A percentile compares a stretch with the other conserved stretches of the same genome.
Conservation (phyloP, 1,284 basidiomycete species). For the Irpex sp. region DNA sequence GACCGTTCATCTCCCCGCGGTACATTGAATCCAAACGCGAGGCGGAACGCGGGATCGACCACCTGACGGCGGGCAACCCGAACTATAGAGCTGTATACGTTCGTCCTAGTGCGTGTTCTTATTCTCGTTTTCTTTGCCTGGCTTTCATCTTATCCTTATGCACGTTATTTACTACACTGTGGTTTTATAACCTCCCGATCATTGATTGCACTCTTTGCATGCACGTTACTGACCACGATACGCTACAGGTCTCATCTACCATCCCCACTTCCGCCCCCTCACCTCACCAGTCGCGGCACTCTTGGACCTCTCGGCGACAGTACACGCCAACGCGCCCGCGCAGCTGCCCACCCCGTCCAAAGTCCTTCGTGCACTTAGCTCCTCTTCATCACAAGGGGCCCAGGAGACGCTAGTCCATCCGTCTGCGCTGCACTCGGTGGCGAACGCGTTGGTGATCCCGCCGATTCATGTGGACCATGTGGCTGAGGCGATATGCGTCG, state of each 20-base stretch:
- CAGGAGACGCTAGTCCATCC: slow-evolving; percentile 25
- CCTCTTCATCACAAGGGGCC: slow-evolving; percentile 11
- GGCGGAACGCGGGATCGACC: slow-evolving; percentile 72
- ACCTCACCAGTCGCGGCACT: slow-evolving; percentile 85
- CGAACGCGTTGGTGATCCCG: slow-evolving; percentile 75
- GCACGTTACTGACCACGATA: not conserved
- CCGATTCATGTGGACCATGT: slow-evolving; percentile 97
- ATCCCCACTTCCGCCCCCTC: slow-evolving; percentile 87
- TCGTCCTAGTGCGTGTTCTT: slow-evolving; percentile 68
- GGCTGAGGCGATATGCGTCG: slow-evolving; percentile 76
- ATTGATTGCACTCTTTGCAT: too few species aligned
- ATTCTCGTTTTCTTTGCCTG: not conserved
- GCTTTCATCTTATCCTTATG: not conserved
- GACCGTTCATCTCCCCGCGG: slow-evolving; percentile 78
- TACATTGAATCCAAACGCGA: slow-evolving; percentile 92
- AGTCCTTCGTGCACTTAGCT: slow-evolving; percentile 44
- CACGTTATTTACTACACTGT: not conserved
- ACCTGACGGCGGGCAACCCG: slow-evolving; percentile 38
- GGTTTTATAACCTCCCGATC: not conserved
- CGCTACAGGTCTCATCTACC: slow-evolving; percentile 88
- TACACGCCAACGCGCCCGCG: slow-evolving; percentile 55
- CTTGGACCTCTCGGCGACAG: slow-evolving; percentile 73
- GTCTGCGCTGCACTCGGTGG: slow-evolving; percentile 64
- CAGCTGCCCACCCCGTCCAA: slow-evolving; percentile 62
- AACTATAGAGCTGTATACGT: slow-evolving; percentile 71